Evolutionary conservation across 768 basidiomycete genomes (phyloP).

Genomic region (Collybia nuda): DNA sequence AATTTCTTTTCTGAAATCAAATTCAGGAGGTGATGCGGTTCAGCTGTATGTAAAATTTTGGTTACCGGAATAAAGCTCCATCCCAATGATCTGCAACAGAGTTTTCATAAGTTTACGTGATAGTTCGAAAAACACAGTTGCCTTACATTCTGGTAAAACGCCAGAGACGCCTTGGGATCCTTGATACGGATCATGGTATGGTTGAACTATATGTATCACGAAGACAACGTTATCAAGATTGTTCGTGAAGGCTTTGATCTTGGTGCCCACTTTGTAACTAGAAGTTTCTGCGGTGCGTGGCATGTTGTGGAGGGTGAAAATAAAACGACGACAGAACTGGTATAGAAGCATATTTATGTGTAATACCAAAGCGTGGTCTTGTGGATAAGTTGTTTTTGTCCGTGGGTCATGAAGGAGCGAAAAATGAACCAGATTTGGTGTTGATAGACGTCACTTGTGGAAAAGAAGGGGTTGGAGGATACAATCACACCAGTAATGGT

Average conservation of each 20-base stretch:
- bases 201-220: conserved; percentile 53
- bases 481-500: too few species aligned
- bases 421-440: background rate
- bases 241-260: background rate
- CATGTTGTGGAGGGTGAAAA: conserved; percentile 38
- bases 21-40: conserved; percentile 2
- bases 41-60: conserved; percentile 3
- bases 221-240: background rate
- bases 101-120: background rate
- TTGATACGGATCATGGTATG: conserved; percentile 90
- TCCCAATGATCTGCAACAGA: conserved; percentile 55
- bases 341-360: background rate
- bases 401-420: too few species aligned
- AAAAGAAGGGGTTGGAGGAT: too few species aligned
- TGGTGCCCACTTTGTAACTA: conserved; percentile 51
- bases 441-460: too few species aligned
- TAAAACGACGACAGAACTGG: background rate
- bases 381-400: too few species aligned
- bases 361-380: too few species aligned
- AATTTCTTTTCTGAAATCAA: conserved; percentile 46
- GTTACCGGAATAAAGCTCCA: conserved; percentile 67
- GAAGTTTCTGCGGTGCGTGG: conserved; percentile 65
- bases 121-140: background rate
- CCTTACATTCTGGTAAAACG: conserved; percentile 75
- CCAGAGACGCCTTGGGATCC: conserved; percentile 78